These are phyloP conservation scores for Sorghum bicolor DNA, from an alignment of 176 grass and related monocot genomes.

Conservation along the genomic window Sorghum_bicolor_NCBIv3 NC_012874.2:2568501-2569000, in stretches of 20 bases:
- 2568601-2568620: constrained; percentile 96
- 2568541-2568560: too few relatives aligned
- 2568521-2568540: too few relatives aligned
- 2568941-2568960: too few relatives aligned
- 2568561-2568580: too few relatives aligned
- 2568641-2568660: constrained; percentile 84
- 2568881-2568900: neutral
- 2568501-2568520: too few relatives aligned
- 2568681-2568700: constrained; percentile 93
- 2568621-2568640: constrained; percentile 90
- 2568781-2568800: constrained; percentile 62
- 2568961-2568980: too few relatives aligned
- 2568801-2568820: neutral
- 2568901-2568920: neutral
- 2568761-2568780: constrained; percentile 71
- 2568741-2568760: constrained; percentile 83
- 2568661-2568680: constrained; percentile 82
- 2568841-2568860: too few relatives aligned
- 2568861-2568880: too few relatives aligned
- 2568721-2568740: constrained; percentile 93
- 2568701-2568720: constrained; percentile 83
- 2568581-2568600: constrained; percentile 85
- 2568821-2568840: neutral
- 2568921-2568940: too few relatives aligned
- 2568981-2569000: too few relatives aligned